Percentiles rank a stretch among this genome's conserved stretches.
Evolutionary conservation across 192 early-diverging fungal genomes (phyloP).

Genomic region (Tieghemiomyces parasiticus): DNA sequence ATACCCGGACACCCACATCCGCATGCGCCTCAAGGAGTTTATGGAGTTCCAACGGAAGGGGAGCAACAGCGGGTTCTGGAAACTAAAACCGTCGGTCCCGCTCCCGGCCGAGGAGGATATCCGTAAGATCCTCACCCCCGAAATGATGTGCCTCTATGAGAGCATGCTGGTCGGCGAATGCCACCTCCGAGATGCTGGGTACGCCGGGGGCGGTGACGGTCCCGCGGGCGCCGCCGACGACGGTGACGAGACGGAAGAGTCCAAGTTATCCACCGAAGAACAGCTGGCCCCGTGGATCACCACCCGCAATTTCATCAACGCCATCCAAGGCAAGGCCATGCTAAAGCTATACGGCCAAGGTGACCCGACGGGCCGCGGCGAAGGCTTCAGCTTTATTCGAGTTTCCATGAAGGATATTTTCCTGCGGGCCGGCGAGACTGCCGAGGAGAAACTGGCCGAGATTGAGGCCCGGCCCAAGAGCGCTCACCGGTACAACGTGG

Average conservation of each 20-base stretch:
- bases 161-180: conserved; percentile 88
- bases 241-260: conserved; percentile 44
- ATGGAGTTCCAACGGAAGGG: conserved; percentile 81
- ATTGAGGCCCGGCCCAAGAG: conserved; percentile 69
- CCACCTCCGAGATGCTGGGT: conserved; percentile 80
- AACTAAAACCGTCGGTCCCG: conserved; percentile 50
- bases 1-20: conserved; percentile 71
- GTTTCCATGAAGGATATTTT: conserved; percentile 98
- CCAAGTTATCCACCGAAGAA: conserved; percentile 73
- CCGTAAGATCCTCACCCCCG: conserved; percentile 81
- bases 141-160: conserved; percentile 89
- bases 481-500: conserved; percentile 69
- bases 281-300: conserved; percentile 90
- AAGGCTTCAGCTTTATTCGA: conserved; percentile 96
- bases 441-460: conserved; percentile 69
- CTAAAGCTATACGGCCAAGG: conserved; percentile 89
- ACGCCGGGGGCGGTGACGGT: conserved; percentile 38
- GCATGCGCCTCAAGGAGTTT: conserved; percentile 91
- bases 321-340: conserved; percentile 88
- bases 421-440: conserved; percentile 67
- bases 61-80: conserved; percentile 82
- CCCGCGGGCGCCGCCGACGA: conserved; percentile 51
- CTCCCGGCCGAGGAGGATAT: conserved; percentile 80
- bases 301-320: conserved; percentile 90
- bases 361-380: conserved; percentile 88